Percentiles rank a stretch among this genome's conserved stretches.
phyloP scores from a whole-genome alignment of 805 yeast species.

The Wickerhamiella allomyrinae region DNA sequence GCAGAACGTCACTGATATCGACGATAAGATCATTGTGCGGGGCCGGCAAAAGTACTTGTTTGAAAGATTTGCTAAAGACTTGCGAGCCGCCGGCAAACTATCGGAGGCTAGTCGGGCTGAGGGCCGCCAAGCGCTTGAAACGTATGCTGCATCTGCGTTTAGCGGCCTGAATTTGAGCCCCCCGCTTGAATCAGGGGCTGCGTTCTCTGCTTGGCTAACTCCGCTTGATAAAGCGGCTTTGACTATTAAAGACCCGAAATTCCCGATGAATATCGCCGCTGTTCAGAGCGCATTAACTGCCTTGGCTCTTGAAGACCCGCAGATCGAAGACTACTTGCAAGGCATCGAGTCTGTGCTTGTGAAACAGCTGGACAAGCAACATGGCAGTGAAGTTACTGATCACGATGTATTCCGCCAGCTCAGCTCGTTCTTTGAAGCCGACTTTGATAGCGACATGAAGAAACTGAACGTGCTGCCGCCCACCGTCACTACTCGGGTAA shows the following conservation, averaged over 20 bases:
- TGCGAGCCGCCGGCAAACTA: conserved; percentile 25
- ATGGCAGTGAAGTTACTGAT: conserved; percentile 67
- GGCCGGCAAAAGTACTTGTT: conserved; percentile 83
- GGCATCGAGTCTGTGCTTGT: conserved; percentile 63
- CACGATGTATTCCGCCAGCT: conserved; percentile 69
- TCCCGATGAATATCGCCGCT: conserved; percentile 70
- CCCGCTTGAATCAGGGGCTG: conserved; percentile 20
- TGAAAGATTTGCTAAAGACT: conserved; percentile 35
- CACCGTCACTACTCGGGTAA: conserved; percentile 78
- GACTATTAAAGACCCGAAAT: conserved; percentile 56
- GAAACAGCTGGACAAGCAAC: conserved; percentile 52
- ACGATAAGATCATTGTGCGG: conserved; percentile 88
- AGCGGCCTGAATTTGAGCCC: conserved; percentile 37
- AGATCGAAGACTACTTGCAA: conserved; percentile 28
- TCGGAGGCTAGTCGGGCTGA: conserved; percentile 23
- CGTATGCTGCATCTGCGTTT: conserved; percentile 35
- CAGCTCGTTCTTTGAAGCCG: conserved; percentile 80
- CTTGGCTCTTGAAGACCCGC: conserved; percentile 12
- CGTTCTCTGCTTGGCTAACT: conserved; percentile 39
- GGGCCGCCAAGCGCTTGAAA: conserved; percentile 21
- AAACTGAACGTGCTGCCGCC: conserved; percentile 75
- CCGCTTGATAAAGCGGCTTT: conserved; percentile 36
- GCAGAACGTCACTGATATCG: conserved; percentile 97
- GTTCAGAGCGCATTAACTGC: conserved; percentile 38
- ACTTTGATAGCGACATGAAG: conserved; percentile 75